These are phyloP conservation scores for Diplotaxis tenuifolia DNA, from an alignment of 345 rosid genomes.

Conservation along the genomic window DNA sequence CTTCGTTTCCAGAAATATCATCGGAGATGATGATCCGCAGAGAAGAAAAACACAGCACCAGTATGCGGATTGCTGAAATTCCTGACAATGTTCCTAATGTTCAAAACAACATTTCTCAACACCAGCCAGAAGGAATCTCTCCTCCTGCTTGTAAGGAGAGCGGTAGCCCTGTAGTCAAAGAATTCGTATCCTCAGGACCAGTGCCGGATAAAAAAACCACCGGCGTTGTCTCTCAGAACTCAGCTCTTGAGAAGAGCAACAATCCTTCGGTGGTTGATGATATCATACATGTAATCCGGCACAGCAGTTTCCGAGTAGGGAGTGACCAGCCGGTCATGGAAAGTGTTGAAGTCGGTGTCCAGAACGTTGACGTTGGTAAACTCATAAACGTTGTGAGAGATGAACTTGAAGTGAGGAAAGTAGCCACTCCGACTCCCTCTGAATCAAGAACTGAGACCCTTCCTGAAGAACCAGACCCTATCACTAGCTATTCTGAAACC, in stretches of 20 bases:
- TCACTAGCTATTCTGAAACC: conserved; percentile 46
- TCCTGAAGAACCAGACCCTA: conserved; percentile 26
- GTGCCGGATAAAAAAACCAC: conserved; percentile 40
- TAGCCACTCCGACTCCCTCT: conserved; percentile 44
- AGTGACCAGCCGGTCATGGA: conserved; percentile 84
- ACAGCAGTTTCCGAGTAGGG: conserved; percentile 85
- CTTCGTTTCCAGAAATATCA: conserved; percentile 38
- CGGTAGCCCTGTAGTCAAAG: conserved; percentile 40
- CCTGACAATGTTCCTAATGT: conserved; percentile 37
- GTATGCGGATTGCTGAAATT: conserved; percentile 37
- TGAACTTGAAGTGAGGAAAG: conserved; percentile 61
- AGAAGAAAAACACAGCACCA: conserved; percentile 31
- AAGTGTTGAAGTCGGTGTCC: conserved; percentile 75
- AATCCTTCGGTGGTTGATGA: conserved; percentile 61
- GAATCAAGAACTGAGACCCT: conserved; percentile 33
- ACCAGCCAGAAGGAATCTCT: conserved; percentile 46
- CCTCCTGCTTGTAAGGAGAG: conserved; percentile 23
- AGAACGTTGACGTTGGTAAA: conserved; percentile 69
- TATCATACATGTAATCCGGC: conserved; percentile 82
- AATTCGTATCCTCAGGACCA: conserved; percentile 45
- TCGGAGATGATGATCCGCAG: conserved; percentile 41
- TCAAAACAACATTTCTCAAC: conserved; percentile 32
- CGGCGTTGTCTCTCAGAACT: conserved; percentile 34
- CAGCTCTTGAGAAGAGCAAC: conserved; percentile 43
- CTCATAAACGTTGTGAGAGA: conserved; percentile 71